Conservation (phyloP, 768 basidiomycete genomes). For the Rhodotorula paludigena region DNA sequence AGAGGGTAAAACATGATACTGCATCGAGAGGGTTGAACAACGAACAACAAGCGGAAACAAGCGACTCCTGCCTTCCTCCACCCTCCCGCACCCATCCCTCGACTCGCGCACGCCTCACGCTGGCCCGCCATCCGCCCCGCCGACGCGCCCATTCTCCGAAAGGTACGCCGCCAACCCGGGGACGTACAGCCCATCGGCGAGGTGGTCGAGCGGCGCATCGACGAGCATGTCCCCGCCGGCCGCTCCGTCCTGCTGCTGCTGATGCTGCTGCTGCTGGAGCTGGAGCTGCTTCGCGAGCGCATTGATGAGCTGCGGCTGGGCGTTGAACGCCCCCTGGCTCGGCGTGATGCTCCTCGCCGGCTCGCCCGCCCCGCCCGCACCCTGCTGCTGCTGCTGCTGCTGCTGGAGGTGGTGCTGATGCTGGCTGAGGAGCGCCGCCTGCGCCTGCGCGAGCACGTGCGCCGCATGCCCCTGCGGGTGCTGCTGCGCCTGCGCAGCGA, state of each 20-base stretch:
- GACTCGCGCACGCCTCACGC: no score
- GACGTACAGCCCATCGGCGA: not conserved
- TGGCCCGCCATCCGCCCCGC: no score
- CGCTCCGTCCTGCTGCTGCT: not conserved
- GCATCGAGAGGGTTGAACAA: no score
- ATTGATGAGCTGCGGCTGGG: not conserved
- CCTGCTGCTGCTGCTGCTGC: not conserved
- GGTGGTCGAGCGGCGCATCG: not conserved
- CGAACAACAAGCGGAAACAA: no score
- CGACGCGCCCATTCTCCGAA: no score
- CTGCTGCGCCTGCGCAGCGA: slow-evolving; percentile 6
- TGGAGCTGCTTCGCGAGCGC: not conserved
- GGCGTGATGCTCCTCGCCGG: not conserved
- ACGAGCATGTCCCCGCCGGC: not conserved
- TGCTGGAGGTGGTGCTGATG: no score
- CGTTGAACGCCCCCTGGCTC: not conserved
- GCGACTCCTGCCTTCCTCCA: no score
- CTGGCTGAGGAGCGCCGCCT: not conserved
- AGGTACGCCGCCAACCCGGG: not conserved
- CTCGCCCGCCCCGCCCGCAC: not conserved
- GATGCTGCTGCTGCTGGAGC: not conserved
- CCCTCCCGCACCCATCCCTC: no score
- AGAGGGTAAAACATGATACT: no score
- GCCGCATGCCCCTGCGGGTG: not conserved
- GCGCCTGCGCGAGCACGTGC: not conserved